Percentiles rank a stretch among this genome's conserved stretches.
Evolutionary conservation across 345 rosid genomes (phyloP).

Genomic region (Gossypium thurberi): DNA sequence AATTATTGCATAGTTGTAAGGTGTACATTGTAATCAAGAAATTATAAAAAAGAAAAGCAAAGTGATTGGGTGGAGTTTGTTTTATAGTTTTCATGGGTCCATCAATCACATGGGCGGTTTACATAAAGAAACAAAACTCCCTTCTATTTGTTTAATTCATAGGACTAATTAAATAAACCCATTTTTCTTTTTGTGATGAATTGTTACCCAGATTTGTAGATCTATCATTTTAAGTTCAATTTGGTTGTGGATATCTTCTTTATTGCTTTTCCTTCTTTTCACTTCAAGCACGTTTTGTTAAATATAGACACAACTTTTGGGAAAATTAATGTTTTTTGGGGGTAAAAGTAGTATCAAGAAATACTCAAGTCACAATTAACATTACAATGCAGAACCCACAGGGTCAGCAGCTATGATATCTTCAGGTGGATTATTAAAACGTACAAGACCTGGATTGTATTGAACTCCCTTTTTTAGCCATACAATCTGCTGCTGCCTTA

Average conservation of each 20-base stretch:
- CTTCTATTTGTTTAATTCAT: conserved; percentile 19
- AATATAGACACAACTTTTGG: neutral
- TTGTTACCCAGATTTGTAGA: neutral
- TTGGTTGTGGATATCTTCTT: conserved; percentile 1
- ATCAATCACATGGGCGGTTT: conserved; percentile 43
- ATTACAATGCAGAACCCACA: too few relatives aligned
- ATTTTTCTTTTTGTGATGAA: neutral
- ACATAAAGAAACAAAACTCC: conserved; percentile 27
- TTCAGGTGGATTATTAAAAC: too few relatives aligned
- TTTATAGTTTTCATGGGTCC: conserved; percentile 37
- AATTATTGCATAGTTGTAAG: conserved; percentile 35
- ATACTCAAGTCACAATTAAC: too few relatives aligned
- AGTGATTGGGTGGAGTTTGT: conserved; percentile 31
- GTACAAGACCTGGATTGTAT: too few relatives aligned
- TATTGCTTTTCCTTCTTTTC: neutral
- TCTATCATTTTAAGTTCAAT: conserved; percentile 5
- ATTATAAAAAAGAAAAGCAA: conserved; percentile 20
- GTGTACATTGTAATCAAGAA: conserved; percentile 31
- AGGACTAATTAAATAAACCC: conserved; percentile 5
- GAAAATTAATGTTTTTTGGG: too few relatives aligned
- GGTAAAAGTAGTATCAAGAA: too few relatives aligned
- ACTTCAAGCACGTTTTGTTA: neutral
- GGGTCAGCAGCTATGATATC: too few relatives aligned
- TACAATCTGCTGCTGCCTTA: too few relatives aligned
- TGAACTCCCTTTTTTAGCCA: too few relatives aligned